These are phyloP conservation scores for Suillus subaureus DNA, from an alignment of 768 basidiomycete species.

Conservation along the genomic window DNA sequence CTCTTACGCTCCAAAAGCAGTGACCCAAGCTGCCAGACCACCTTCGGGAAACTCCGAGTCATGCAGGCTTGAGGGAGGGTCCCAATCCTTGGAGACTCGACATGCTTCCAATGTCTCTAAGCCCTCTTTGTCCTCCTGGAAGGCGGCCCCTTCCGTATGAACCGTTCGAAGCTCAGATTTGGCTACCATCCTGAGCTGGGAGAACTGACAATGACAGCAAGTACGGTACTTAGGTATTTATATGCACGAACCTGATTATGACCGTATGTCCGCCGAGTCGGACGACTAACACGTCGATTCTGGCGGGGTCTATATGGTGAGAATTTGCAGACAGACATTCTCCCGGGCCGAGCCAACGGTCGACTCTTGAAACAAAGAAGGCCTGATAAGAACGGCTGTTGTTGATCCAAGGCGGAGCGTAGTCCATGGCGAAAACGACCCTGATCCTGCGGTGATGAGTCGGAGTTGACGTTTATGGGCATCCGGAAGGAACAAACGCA, in stretches of 20 bases:
- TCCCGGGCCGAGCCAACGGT: not conserved
- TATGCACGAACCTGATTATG: not conserved
- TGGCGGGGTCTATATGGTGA: too few relatives aligned
- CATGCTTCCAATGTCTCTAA: not conserved
- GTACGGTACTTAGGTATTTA: not conserved
- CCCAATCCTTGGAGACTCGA: not conserved
- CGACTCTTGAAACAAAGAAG: not conserved
- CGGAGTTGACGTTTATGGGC: too few relatives aligned
- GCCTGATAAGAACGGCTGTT: conserved; percentile 17
- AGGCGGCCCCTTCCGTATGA: not conserved
- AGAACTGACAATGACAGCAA: not conserved
- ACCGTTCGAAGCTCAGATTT: not conserved
- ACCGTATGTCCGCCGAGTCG: not conserved
- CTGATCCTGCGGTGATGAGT: too few relatives aligned
- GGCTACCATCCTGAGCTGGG: not conserved
- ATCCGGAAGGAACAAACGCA: too few relatives aligned
- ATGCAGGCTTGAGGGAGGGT: not conserved
- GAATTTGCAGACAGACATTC: too few relatives aligned
- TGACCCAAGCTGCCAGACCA: not conserved
- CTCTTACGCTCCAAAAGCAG: conserved; percentile 4
- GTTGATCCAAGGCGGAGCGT: conserved; percentile 29
- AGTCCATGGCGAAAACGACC: conserved; percentile 27
- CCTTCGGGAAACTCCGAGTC: not conserved
- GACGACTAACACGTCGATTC: not conserved
- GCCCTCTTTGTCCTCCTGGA: not conserved